These are phyloP conservation scores for Arxiozyma bovina DNA, from an alignment of 1,139 yeast species.

Conservation along the genomic window DNA sequence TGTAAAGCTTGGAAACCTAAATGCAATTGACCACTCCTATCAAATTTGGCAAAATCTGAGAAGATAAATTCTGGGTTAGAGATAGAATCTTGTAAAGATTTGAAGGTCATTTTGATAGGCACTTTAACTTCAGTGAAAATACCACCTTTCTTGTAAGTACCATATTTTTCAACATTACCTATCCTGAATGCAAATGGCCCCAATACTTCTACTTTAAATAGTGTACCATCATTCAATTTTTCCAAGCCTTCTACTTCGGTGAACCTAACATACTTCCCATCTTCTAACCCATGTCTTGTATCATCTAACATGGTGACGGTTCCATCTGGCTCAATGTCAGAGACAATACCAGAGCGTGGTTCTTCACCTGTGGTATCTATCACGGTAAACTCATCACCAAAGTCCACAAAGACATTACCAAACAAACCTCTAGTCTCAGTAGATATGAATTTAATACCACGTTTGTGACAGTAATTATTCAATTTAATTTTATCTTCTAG, in stretches of 20 bases:
- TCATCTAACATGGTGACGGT: slow-evolving; percentile 89
- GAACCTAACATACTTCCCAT: slow-evolving; percentile 83
- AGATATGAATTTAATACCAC: slow-evolving; percentile 68
- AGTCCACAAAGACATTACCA: slow-evolving; percentile 83
- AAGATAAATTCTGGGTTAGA: slow-evolving; percentile 66
- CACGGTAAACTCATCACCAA: slow-evolving; percentile 73
- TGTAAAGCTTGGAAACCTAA: slow-evolving; percentile 86
- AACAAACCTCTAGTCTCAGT: slow-evolving; percentile 82
- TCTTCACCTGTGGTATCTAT: slow-evolving; percentile 90
- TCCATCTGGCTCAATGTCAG: slow-evolving; percentile 83
- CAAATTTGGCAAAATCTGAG: slow-evolving; percentile 90
- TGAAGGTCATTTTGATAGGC: slow-evolving; percentile 57
- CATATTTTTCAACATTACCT: slow-evolving; percentile 43
- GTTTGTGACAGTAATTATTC: slow-evolving; percentile 64
- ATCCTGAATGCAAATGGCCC: slow-evolving; percentile 92
- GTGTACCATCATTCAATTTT: slow-evolving; percentile 57
- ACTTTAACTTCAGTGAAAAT: slow-evolving; percentile 85
- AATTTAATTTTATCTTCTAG: slow-evolving; percentile 69
- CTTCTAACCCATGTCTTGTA: slow-evolving; percentile 86
- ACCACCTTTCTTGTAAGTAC: slow-evolving; percentile 75
- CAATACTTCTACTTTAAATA: slow-evolving; percentile 69
- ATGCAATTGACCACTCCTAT: slow-evolving; percentile 83
- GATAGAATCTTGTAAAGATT: slow-evolving; percentile 57
- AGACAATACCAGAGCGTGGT: slow-evolving; percentile 75
- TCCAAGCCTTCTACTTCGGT: slow-evolving; percentile 72